These are phyloP conservation scores for Excoecaria cochinchinensis DNA, from an alignment of 345 rosid genomes.

Conservation along the genomic window DNA sequence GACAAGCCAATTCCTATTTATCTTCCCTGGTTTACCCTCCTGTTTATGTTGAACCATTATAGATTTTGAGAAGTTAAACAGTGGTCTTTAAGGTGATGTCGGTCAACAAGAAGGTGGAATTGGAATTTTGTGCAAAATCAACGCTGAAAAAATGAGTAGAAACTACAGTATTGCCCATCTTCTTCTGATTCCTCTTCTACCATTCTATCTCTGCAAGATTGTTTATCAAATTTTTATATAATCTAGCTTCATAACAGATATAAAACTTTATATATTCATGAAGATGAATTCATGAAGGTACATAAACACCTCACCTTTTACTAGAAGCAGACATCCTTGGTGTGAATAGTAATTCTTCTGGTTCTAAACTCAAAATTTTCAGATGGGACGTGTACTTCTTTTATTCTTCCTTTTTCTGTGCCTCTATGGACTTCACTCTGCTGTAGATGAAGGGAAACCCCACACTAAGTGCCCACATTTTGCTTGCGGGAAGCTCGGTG, in stretches of 20 bases:
- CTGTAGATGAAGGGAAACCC: neutral
- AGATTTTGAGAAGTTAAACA: neutral
- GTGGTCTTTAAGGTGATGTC: neutral
- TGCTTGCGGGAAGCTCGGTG: constrained; percentile 32
- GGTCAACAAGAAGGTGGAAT: neutral
- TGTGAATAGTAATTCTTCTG: neutral
- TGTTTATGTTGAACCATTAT: neutral
- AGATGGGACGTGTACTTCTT: neutral
- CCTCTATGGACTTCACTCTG: constrained; percentile 7
- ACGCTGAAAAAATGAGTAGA: neutral
- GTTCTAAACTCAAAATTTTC: neutral
- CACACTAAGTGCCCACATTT: constrained; percentile 17
- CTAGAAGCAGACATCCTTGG: neutral
- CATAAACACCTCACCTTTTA: neutral
- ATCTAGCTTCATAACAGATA: neutral
- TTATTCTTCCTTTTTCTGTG: constrained; percentile 3
- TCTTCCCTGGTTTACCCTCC: neutral
- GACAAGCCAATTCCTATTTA: neutral
- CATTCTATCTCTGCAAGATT: too few species aligned
- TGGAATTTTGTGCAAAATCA: neutral
- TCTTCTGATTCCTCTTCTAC: neutral
- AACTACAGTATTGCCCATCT: too few species aligned
- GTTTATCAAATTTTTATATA: neutral
- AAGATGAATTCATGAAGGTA: neutral
- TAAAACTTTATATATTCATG: neutral